Evolutionary conservation across 768 basidiomycete genomes (phyloP).

Genomic region (Boletus tylopilopsis): DNA sequence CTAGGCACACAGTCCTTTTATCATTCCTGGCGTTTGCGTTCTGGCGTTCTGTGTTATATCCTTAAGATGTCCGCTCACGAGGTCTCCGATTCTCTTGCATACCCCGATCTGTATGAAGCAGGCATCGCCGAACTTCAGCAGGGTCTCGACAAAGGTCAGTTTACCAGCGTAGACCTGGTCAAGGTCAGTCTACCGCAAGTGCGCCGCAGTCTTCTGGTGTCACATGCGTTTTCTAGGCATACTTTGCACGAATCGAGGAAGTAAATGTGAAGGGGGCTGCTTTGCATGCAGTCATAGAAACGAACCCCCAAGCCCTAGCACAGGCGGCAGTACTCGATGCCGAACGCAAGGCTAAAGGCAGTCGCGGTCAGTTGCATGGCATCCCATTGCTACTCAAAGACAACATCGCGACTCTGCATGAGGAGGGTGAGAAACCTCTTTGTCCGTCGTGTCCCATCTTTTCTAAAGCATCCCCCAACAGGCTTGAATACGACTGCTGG

Average conservation of each 20-base stretch:
- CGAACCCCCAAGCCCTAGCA: conserved; percentile 50
- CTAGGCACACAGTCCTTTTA: too few species aligned
- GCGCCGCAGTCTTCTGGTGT: not conserved
- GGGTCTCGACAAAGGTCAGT: conserved; percentile 47
- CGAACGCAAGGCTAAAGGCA: conserved; percentile 43
- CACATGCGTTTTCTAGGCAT: conserved; percentile 41
- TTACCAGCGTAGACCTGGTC: conserved; percentile 61
- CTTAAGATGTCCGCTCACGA: conserved; percentile 7
- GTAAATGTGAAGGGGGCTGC: conserved; percentile 57
- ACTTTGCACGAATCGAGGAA: conserved; percentile 62
- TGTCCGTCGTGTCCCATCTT: not conserved
- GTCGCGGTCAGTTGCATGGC: conserved; percentile 49
- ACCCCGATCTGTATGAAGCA: conserved; percentile 63
- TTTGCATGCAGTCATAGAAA: conserved; percentile 59
- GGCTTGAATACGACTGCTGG: conserved; percentile 41
- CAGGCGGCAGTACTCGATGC: conserved; percentile 50
- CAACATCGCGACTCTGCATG: conserved; percentile 34
- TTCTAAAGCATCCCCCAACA: conserved; percentile 1
- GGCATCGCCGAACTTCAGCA: conserved; percentile 52
- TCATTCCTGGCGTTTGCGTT: too few species aligned
- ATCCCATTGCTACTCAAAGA: conserved; percentile 59
- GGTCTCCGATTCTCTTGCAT: conserved; percentile 1
- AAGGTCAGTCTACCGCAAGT: conserved; percentile 36
- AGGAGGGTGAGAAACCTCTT: conserved; percentile 23
- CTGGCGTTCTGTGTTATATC: too few species aligned